Base-by-base conservation (phyloP, 1,284 basidiomycete genomes). In the Cutaneotrichosporon arboriforme region DNA sequence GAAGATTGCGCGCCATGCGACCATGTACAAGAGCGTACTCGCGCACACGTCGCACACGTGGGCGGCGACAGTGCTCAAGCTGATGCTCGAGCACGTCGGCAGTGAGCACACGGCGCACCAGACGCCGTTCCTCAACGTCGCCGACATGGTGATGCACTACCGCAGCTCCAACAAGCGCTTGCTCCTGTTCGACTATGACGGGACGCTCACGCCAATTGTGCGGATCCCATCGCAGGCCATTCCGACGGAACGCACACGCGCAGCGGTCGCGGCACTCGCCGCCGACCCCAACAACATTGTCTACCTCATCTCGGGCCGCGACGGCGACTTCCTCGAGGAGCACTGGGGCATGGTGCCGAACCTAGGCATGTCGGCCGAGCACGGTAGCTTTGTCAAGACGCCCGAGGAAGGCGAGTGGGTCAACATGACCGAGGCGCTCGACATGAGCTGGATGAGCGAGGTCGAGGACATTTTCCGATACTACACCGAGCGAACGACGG, bases 391-490 rank as follows among this genome's bases (percentile, higher is more conserved):
- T 77, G 82, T 97, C 54, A 83, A 86, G 52, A 84, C 84, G 61
- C 88, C 87, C 0, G 84, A 83, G 14, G 68, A 69, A 15, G 74
- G 72, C 42, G 78, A 81, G 60, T 98, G 93, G 89, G 80, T 79
- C 61, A 94, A 94, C 74, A 86, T 97, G 69, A 97, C 94, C 20
- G 83, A 86, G 72, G 81, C 81, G 58, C 77, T 98, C 68, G 94
- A 98, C 77, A 97, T 98, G 96, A 84, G 84, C 66, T 98, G 94
- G 94, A 94, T 97, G 88, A 78, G 77, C 52, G 94, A 97, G 76
- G 91, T 97, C 34, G 83, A 87, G 62, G 52, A 94, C 76, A 87
- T 98, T 48, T 98, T 98, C 77, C 84, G 84, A 74, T 97, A 96
- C 77, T 96, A 92, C 76, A 96, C 90, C 4, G 92, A 96, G 83